Percentiles rank a stretch among this genome's conserved stretches.
phyloP scores from a whole-genome alignment of 768 basidiomycete species.

The Psilocybe tampanensis region DNA sequence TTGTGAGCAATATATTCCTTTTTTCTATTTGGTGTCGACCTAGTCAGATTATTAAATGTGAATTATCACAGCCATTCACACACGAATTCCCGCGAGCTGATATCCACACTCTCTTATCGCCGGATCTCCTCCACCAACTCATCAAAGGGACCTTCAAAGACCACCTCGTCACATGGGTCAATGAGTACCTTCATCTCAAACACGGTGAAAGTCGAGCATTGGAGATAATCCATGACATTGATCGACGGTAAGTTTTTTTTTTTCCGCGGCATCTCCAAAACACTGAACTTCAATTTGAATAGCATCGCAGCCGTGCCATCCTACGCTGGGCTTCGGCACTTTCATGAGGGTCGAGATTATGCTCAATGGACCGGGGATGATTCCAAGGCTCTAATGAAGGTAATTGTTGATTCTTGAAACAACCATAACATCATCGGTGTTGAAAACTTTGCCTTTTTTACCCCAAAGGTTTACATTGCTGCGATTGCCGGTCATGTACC shows the following conservation, averaged over 20 bases:
- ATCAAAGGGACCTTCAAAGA: slow-evolving; percentile 42
- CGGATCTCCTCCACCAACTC: slow-evolving; percentile 36
- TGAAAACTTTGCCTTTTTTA: neutral
- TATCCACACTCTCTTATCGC: slow-evolving; percentile 33
- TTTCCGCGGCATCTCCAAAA: too few relatives aligned
- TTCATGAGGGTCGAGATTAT: slow-evolving; percentile 8
- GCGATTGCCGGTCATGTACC: slow-evolving; percentile 32
- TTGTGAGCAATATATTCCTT: slow-evolving; percentile 26
- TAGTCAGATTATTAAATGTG: neutral
- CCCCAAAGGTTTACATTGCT: slow-evolving; percentile 28
- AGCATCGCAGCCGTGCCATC: slow-evolving; percentile 28
- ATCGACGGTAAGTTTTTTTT: slow-evolving; percentile 25
- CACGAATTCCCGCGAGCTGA: slow-evolving; percentile 32
- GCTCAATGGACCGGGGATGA: slow-evolving; percentile 17
- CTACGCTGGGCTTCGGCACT: slow-evolving; percentile 8
- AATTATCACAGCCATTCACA: slow-evolving; percentile 33
- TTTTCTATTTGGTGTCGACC: too few relatives aligned
- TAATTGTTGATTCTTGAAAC: neutral
- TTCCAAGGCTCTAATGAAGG: slow-evolving; percentile 15
- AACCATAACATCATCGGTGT: too few relatives aligned
- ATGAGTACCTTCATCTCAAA: slow-evolving; percentile 21
- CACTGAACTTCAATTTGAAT: neutral
- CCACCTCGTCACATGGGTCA: slow-evolving; percentile 37
- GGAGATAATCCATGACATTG: slow-evolving; percentile 32
- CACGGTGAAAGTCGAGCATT: slow-evolving; percentile 18